Conservation (phyloP, 1,284 basidiomycete genomes). For the Rhodotorula sp. region DNA sequence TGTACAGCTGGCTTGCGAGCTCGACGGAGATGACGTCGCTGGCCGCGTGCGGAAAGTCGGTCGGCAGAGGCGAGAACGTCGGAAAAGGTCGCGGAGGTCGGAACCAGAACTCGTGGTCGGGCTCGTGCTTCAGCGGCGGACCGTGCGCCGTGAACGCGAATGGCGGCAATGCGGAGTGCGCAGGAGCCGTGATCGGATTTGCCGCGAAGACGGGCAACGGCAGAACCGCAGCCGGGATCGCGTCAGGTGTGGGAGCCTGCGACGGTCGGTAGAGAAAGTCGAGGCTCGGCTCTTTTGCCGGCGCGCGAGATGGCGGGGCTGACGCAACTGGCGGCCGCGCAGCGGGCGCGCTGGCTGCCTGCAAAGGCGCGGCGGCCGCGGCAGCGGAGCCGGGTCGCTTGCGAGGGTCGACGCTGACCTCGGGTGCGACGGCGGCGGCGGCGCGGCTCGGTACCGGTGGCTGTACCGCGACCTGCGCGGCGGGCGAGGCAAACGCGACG, state of each 20-base stretch:
- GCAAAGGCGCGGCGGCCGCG: too few relatives aligned
- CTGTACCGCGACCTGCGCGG: too few relatives aligned
- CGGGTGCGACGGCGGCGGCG: too few relatives aligned
- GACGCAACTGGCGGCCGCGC: neutral
- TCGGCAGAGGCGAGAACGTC: neutral
- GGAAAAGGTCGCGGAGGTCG: slow-evolving; percentile 1
- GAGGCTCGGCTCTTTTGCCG: neutral
- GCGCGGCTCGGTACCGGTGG: too few relatives aligned
- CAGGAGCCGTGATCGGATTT: neutral
- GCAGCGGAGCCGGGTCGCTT: neutral
- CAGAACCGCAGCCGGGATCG: neutral
- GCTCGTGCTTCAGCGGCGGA: neutral
- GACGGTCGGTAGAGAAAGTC: neutral
- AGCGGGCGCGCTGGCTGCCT: neutral
- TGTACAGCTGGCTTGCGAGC: neutral
- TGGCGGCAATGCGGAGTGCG: neutral
- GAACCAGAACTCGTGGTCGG: neutral
- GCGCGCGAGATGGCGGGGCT: neutral
- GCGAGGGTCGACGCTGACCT: neutral
- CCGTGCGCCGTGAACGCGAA: neutral
- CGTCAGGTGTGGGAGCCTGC: neutral
- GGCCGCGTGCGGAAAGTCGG: neutral
- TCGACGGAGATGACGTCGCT: neutral
- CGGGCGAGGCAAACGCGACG: neutral
- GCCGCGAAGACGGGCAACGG: neutral